Conservation (phyloP, 192 early-diverging fungal species). For the Obelidium mucronatum region DNA sequence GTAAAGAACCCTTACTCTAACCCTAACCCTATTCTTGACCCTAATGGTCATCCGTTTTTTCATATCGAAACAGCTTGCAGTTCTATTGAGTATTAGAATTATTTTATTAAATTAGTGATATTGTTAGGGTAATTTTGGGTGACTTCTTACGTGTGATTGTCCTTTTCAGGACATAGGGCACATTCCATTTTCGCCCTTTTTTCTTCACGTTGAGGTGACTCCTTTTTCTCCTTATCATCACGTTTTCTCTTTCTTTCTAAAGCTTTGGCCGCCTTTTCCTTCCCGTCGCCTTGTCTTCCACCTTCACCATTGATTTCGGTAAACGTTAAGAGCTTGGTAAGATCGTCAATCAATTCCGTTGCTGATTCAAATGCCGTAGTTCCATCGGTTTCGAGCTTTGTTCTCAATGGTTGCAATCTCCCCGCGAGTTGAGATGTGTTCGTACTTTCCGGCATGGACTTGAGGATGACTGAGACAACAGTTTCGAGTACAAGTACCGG, state of each 20-base stretch:
- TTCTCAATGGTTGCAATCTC: background rate
- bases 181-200: too few species aligned
- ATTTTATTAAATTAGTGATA: too few species aligned
- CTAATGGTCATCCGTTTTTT: too few species aligned
- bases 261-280: background rate
- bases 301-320: background rate
- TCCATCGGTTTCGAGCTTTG: background rate
- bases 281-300: background rate
- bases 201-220: background rate
- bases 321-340: background rate
- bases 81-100: too few species aligned
- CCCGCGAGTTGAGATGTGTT: background rate
- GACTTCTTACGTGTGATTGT: background rate
- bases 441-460: background rate
- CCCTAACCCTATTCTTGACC: too few species aligned
- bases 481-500: background rate
- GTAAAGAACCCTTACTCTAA: too few species aligned
- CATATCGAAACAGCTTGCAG: too few species aligned
- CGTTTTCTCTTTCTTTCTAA: background rate
- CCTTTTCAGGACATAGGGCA: background rate
- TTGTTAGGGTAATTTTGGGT: too few species aligned
- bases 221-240: background rate
- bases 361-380: background rate
- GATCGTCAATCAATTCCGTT: background rate
- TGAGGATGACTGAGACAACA: background rate